Evolutionary conservation across 2,329 filamentous ascomycete species (phyloP), one percentile per base, ranked within the genome.

Genomic region (Boeremia exigua): DNA sequence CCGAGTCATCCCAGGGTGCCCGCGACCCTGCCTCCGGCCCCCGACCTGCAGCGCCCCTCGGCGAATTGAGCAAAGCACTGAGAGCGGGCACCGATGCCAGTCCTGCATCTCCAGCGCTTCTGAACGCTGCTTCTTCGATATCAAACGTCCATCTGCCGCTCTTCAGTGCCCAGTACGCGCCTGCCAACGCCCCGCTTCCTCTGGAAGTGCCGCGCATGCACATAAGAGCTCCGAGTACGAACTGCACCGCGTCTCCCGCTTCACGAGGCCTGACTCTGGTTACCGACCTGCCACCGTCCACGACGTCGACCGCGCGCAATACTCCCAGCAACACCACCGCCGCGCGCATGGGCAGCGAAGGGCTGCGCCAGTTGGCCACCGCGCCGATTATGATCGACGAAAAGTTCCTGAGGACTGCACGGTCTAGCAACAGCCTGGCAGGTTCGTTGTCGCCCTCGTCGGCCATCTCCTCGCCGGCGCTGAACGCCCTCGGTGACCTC

Each of bases 401-500:
- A 53, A 67, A 71, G 50, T 67, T 66, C 44, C 58, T 80, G 55
- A 63, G 77, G 46, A 77, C 73, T 38, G 73, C 72, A 28, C 69
- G 79, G 44, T 81, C 79, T 2, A 74, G 74, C 14, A 72, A 69
- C 39, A 80, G 79, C 64, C 75, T 81, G 59, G 64, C 72, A 2
- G 77, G 75, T 4, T 80, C 79, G 29, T 63, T 79, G 17, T 81
- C 79, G 34, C 78, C 77, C 10, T 75, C 71, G 38, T 80, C 79
- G 10, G 75, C 75, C 30, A 69, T 81, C 19, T 76, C 79, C 25
- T 82, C 80, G 53, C 80, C 80, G 23, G 78, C 77, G 25, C 73
- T 82, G 19, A 76, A 77, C 54, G 78, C 80, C 11, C 76, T 82
- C 68, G 65, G 75, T 39, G 80, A 82, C 62, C 74, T 82, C 48